Conservation (phyloP, 805 yeast genomes). For the Yarrowia sp. region DNA sequence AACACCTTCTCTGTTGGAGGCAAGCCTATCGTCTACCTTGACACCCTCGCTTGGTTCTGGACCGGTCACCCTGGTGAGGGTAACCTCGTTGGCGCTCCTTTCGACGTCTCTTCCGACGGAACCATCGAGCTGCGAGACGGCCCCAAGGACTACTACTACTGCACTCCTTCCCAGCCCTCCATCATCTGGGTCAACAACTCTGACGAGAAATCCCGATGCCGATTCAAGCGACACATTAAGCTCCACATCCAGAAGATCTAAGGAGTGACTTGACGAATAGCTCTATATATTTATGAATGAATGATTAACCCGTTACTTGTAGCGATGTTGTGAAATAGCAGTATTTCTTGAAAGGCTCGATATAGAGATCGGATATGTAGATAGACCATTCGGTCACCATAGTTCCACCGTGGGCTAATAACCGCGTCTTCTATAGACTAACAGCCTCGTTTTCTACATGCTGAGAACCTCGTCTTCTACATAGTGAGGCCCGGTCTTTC, state of each 20-base stretch:
- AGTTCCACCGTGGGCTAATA: too few relatives aligned
- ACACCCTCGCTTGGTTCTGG: background rate
- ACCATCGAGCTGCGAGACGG: background rate
- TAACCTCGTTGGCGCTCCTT: background rate
- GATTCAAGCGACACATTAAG: background rate
- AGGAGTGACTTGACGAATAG: background rate
- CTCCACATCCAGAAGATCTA: background rate
- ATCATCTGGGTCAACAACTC: background rate
- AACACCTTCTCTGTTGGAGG: background rate
- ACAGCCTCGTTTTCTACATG: too few relatives aligned
- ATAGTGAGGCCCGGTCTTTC: too few relatives aligned
- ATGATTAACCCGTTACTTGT: background rate
- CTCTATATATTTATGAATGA: conserved; percentile 3
- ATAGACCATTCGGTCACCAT: too few relatives aligned
- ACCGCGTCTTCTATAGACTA: too few relatives aligned
- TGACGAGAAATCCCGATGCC: background rate
- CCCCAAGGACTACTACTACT: conserved; percentile 1
- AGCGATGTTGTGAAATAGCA: too few relatives aligned
- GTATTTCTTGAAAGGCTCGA: too few relatives aligned
- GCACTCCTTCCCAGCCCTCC: background rate
- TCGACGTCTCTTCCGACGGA: background rate
- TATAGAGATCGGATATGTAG: too few relatives aligned
- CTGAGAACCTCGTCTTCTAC: too few relatives aligned
- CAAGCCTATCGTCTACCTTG: background rate
- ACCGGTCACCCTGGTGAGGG: background rate